Evolutionary conservation across 2,329 filamentous ascomycete species (phyloP).

Genomic region (Beauveria asiatica): DNA sequence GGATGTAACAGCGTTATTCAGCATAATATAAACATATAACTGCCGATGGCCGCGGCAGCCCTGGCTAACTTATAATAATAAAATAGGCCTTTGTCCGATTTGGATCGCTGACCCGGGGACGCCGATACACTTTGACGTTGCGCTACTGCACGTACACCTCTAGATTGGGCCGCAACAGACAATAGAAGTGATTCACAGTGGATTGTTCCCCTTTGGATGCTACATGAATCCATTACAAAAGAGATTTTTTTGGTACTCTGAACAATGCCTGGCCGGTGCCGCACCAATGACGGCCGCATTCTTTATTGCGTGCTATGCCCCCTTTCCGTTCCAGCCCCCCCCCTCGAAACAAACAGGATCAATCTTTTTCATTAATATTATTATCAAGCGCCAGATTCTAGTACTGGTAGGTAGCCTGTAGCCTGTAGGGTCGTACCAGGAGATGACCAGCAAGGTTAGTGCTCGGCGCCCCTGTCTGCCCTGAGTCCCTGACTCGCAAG

Average conservation of each 20-base stretch:
- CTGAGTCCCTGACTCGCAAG: too few relatives aligned
- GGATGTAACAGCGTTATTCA: too few relatives aligned
- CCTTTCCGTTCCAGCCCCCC: background rate
- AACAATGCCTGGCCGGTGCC: background rate
- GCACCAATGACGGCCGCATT: background rate
- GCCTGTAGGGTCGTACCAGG: too few relatives aligned
- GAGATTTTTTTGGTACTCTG: too few relatives aligned
- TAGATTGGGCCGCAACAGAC: background rate
- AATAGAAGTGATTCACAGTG: background rate
- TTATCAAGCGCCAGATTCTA: background rate
- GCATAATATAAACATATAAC: too few relatives aligned
- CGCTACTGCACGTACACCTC: background rate
- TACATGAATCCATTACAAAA: too few relatives aligned
- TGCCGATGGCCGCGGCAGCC: background rate
- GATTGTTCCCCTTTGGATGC: background rate
- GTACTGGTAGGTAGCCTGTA: too few relatives aligned
- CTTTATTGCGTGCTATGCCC: background rate
- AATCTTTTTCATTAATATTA: background rate
- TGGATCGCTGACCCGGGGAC: background rate
- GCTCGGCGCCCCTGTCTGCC: background rate
- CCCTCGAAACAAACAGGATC: background rate
- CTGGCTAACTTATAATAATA: too few relatives aligned
- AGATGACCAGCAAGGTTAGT: background rate
- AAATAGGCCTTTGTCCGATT: background rate
- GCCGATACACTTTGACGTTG: background rate